Evolutionary conservation across 768 basidiomycete genomes (phyloP), one percentile per base, ranked within the genome.

Genomic region (Pleurotus cornucopiae): DNA sequence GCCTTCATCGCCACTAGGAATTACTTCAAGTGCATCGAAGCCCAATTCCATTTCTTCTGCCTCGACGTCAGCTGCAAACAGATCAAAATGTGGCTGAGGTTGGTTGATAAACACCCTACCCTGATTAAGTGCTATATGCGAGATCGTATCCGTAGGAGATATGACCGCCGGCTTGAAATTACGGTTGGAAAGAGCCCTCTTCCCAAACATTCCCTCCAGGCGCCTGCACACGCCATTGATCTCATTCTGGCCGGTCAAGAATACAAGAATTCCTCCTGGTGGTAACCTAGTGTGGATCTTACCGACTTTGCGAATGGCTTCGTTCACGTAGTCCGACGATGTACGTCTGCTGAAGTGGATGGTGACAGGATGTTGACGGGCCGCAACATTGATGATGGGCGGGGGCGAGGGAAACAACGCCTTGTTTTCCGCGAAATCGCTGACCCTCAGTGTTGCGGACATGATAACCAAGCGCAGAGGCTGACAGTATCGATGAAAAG

Each of bases 161-260:
- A 11, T 11, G 30, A 34, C 30, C 30, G 30, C 30, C 30, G 11
- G 3, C 30, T 34, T 34, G 30, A 34, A 4, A 34, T 67, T 76
- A 64, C 80, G 81, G 48, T 74, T 75, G 53, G 81, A 75, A 26
- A 91, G 69, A 6, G 84, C 85, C 65, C 82, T 86, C 55, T 67
- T 66, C 1, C 93, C 84, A 64, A 89, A 98, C 64, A 77, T 84
- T 45, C 82, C 81, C 65, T 95, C 89, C 51, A 99, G 70, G 65
- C 84, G 87, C 63, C 82, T 78, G 67, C 92, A 95, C 2, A 97
- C 83, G 2, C 88, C 88, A 12, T 78, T 76, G 62, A 99, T 98
- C 72, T 99, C 97, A 59, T 91, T 91, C 70, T 98, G 96, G 18
- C 97, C 97, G 0, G 97, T 98, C 60, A 98, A 74, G 68, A 97